These are phyloP conservation scores for Venturiaceae sp. DNA, from an alignment of 2,329 filamentous ascomycete genomes.

Conservation along the genomic window DNA sequence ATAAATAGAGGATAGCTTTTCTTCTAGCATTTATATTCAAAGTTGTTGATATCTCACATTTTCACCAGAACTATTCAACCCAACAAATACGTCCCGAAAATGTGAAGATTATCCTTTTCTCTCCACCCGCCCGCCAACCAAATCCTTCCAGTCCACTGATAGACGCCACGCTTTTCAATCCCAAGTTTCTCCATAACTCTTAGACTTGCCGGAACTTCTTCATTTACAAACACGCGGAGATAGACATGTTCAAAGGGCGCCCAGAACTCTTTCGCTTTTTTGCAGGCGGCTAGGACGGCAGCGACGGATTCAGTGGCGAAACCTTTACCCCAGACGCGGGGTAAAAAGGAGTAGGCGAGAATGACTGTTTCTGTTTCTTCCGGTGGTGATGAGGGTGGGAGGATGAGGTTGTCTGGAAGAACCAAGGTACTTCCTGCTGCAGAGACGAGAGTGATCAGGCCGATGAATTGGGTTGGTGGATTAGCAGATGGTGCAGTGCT, in stretches of 20 bases:
- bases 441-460: constrained; percentile 15
- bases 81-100: constrained; percentile 19
- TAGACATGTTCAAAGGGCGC: constrained; percentile 18
- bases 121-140: constrained; percentile 19
- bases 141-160: constrained; percentile 15
- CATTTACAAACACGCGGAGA: constrained; percentile 21
- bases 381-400: constrained; percentile 11
- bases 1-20: too few species aligned
- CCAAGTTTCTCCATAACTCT: constrained; percentile 21
- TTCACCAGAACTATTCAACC: too few species aligned
- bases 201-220: constrained; percentile 18
- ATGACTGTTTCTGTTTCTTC: constrained; percentile 14
- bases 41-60: too few species aligned
- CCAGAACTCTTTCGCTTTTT: constrained; percentile 16
- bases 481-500: background rate
- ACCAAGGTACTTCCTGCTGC: constrained; percentile 12
- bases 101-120: constrained; percentile 14
- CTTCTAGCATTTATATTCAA: too few species aligned
- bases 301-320: constrained; percentile 15
- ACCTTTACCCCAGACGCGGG: constrained; percentile 13
- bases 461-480: constrained; percentile 16
- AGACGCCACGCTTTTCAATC: constrained; percentile 18
- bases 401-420: constrained; percentile 12
- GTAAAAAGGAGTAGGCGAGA: constrained; percentile 14
- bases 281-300: constrained; percentile 17